Base-by-base conservation (phyloP, 1,284 basidiomycete genomes). In the Leccinum subrobustum region DNA sequence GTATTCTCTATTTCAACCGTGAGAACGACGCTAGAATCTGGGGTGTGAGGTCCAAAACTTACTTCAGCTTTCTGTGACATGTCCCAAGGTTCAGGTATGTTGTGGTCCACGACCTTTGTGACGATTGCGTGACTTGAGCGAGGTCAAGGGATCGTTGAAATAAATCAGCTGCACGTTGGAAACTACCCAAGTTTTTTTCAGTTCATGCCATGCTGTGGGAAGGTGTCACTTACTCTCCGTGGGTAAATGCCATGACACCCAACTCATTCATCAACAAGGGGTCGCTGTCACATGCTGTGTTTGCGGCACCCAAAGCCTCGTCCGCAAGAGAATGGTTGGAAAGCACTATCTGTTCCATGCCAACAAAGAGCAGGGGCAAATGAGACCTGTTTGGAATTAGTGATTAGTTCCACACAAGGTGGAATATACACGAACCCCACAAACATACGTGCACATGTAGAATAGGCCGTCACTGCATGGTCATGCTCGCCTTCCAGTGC, bases 401-500 rank as follows among this genome's bases (percentile, higher is more conserved):
- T 57, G 52, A 59, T 37, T 61, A 27, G 44, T 25, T 27, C 35
- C 35, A 42, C 52, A 29, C 48, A 27, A 47, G 29, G 27, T 29
- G 48, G 39, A 37, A 58, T 20, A 29, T 20, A 44, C 11, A 74
- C 86, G 60, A 71, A 95, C 92, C 95, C 95, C 58, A 90, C 92
- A 72, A 98, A 98, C 78, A 98, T 89, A 33, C 96, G 81, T 2
- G 95, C 92, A 55, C 94, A 95, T 0, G 97, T 99, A 12, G 95
- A 96, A 76, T 99, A 99, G 1, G 97, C 96, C 0, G 95, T 98
- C 52, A 99, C 93, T 1, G 97, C 97, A 71, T 98, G 95, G 69
- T 99, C 97, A 77, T 96, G 96, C 75, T 99, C 97, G 16, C 96
- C 96, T 75, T 99, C 96, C 63, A 94, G 81, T 1, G 96, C 93